A percentile compares a stretch with the other conserved stretches of the same genome.
Evolutionary conservation across 1,284 basidiomycete species (phyloP).

Genomic region (Entoloma clypeatum): DNA sequence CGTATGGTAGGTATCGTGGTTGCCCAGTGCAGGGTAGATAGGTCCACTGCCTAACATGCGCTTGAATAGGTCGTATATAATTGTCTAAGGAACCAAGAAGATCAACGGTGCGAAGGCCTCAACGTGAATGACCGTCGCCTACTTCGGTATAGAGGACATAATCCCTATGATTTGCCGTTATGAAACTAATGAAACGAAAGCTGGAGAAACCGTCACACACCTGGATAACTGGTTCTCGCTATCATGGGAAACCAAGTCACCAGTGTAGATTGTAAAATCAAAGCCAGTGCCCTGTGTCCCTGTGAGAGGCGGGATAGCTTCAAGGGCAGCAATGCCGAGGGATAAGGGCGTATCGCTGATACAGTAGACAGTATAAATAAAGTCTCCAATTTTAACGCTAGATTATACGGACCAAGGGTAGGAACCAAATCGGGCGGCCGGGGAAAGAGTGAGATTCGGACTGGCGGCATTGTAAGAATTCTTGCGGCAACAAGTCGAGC

Average conservation of each 20-base stretch:
- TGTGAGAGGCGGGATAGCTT: slow-evolving; percentile 67
- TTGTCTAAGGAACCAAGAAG: slow-evolving; percentile 36
- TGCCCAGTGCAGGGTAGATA: slow-evolving; percentile 71
- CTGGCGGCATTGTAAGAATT: slow-evolving; percentile 51
- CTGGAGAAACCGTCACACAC: slow-evolving; percentile 27
- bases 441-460: slow-evolving; percentile 46
- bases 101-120: neutral
- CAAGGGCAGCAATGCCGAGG: slow-evolving; percentile 57
- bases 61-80: slow-evolving; percentile 65
- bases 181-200: neutral
- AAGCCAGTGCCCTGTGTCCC: slow-evolving; percentile 60
- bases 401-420: slow-evolving; percentile 47
- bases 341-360: slow-evolving; percentile 67
- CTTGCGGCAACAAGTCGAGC: slow-evolving; percentile 62
- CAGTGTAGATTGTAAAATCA: slow-evolving; percentile 68
- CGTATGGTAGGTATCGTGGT: slow-evolving; percentile 71
- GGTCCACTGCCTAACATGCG: slow-evolving; percentile 58
- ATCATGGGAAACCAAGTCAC: slow-evolving; percentile 76
- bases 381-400: neutral
- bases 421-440: slow-evolving; percentile 66
- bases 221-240: slow-evolving; percentile 59
- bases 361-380: neutral
- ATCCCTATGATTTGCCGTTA: slow-evolving; percentile 29
- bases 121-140: slow-evolving; percentile 6
- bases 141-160: slow-evolving; percentile 59